These are phyloP conservation scores for Lachancea waltii DNA, from an alignment of 805 yeast genomes.

Conservation along the genomic window DNA sequence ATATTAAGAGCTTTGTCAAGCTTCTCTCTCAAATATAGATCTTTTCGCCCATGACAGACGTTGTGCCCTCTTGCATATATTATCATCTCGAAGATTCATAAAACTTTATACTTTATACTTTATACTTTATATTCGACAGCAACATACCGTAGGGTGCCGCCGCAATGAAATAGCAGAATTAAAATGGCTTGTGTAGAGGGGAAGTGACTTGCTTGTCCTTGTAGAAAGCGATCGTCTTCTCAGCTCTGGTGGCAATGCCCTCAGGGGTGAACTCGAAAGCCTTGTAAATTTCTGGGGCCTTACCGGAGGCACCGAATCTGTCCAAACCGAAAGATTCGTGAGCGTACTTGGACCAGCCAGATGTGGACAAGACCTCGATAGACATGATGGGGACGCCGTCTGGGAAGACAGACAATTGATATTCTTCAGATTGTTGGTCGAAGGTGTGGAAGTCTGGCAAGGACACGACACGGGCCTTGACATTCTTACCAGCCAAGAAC, in stretches of 20 bases:
- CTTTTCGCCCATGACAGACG: too few species aligned
- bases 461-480: conserved; percentile 79
- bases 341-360: conserved; percentile 91
- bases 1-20: too few species aligned
- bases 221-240: conserved; percentile 73
- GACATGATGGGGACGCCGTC: conserved; percentile 90
- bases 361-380: conserved; percentile 85
- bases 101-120: background rate
- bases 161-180: too few species aligned
- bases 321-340: conserved; percentile 95
- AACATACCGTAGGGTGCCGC: too few species aligned
- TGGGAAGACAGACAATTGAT: conserved; percentile 83
- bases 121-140: too few species aligned
- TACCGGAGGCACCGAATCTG: conserved; percentile 96
- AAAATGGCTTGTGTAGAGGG: conserved; percentile 77
- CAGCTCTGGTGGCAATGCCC: conserved; percentile 83
- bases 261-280: conserved; percentile 87
- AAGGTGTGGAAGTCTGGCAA: conserved; percentile 90
- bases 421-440: conserved; percentile 74
- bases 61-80: too few species aligned
- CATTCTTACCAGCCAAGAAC: conserved; percentile 54
- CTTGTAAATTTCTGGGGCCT: conserved; percentile 75
- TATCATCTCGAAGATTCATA: too few species aligned
- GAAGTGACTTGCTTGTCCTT: conserved; percentile 65
- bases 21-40: too few species aligned